phyloP scores from a whole-genome alignment of 2,329 filamentous ascomycete species.

The Aspergillus floridensis region DNA sequence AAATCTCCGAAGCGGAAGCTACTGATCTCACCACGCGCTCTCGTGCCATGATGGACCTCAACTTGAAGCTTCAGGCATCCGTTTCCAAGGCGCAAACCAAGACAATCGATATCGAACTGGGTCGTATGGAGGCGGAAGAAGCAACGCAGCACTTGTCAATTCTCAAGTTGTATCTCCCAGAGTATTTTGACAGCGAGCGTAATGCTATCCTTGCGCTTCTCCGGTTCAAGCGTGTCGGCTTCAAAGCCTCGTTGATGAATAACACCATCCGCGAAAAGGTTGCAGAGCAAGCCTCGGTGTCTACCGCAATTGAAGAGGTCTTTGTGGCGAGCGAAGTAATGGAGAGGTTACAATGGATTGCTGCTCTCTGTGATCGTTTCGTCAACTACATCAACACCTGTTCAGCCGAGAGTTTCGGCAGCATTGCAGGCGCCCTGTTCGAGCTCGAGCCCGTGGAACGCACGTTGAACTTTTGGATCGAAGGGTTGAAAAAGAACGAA shows the following conservation, averaged over 20 bases:
- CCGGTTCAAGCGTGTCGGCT: conserved; percentile 80
- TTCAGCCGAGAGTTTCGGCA: conserved; percentile 72
- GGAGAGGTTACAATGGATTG: conserved; percentile 82
- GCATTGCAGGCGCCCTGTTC: conserved; percentile 74
- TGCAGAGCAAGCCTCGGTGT: conserved; percentile 63
- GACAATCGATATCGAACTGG: conserved; percentile 86
- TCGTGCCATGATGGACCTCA: conserved; percentile 93
- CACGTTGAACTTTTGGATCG: conserved; percentile 83
- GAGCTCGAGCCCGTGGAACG: conserved; percentile 91
- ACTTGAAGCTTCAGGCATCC: conserved; percentile 87
- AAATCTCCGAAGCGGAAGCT: conserved; percentile 87
- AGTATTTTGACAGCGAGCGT: conserved; percentile 73
- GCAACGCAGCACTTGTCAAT: conserved; percentile 85
- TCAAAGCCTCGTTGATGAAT: conserved; percentile 79
- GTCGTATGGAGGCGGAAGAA: conserved; percentile 83
- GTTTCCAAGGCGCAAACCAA: conserved; percentile 90
- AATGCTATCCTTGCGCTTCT: conserved; percentile 87
- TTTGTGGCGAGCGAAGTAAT: conserved; percentile 77
- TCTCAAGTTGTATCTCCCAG: conserved; percentile 82
- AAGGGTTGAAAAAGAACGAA: conserved; percentile 77
- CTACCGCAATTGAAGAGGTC: conserved; percentile 69
- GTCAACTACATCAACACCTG: conserved; percentile 76
- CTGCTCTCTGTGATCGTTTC: conserved; percentile 79
- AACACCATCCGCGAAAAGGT: conserved; percentile 76
- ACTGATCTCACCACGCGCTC: conserved; percentile 86